Percentiles rank a stretch among this genome's conserved stretches.
These are phyloP conservation scores for Ilex asprella DNA, from an alignment of 257 asterid species.

Conservation along the genomic window DNA sequence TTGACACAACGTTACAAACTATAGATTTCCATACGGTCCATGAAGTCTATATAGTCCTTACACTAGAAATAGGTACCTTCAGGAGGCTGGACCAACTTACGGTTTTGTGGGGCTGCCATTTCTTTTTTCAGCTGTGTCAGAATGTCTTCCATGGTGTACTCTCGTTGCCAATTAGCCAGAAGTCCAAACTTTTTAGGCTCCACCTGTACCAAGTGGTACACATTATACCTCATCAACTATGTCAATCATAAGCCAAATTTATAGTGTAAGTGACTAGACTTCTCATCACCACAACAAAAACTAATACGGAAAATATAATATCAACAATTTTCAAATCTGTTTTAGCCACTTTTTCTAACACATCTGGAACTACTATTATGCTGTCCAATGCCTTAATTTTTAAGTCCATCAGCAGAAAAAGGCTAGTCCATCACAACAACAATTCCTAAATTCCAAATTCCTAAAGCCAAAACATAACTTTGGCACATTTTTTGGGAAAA, in stretches of 20 bases:
- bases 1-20: too few species aligned
- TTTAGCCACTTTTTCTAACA: neutral
- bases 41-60: constrained; percentile 9
- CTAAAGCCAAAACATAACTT: too few species aligned
- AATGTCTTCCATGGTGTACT: constrained; percentile 65
- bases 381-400: too few species aligned
- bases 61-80: constrained; percentile 81
- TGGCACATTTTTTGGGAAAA: too few species aligned
- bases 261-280: too few species aligned
- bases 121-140: constrained; percentile 59
- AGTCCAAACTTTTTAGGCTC: constrained; percentile 65
- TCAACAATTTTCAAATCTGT: neutral
- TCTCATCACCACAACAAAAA: neutral
- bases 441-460: too few species aligned
- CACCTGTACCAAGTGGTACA: constrained; percentile 35
- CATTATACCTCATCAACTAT: neutral
- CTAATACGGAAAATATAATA: too few species aligned
- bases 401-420: too few species aligned
- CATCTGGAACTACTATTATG: too few species aligned
- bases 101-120: constrained; percentile 61
- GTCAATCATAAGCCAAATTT: too few species aligned
- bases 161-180: constrained; percentile 79
- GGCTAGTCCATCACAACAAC: too few species aligned
- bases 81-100: constrained; percentile 75
- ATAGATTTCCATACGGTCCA: too few species aligned